phyloP scores from a whole-genome alignment of 352 stramenopile species.

The Stramenopiles sp. region DNA sequence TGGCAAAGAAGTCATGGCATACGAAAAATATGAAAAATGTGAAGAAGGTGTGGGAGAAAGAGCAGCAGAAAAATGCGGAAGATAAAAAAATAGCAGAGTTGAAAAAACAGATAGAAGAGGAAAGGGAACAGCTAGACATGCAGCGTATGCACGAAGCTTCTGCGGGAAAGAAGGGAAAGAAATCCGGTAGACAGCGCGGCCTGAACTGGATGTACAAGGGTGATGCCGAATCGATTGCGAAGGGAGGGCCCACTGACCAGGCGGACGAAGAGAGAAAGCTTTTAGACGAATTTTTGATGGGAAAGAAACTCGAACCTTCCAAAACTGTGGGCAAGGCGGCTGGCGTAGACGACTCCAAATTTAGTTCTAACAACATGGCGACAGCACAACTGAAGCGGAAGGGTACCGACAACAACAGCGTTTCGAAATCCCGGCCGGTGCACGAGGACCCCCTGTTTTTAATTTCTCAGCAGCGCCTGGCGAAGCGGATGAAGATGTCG shows the following conservation, averaged over 20 bases:
- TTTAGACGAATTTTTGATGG: no score
- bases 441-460: conserved; percentile 4
- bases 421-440: background rate
- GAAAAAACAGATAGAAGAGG: conserved; percentile 12
- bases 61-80: background rate
- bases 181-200: background rate
- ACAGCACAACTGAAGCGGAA: no score
- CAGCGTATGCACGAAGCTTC: background rate
- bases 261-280: no score
- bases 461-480: background rate
- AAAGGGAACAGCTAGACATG: background rate
- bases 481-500: no score
- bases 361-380: no score
- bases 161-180: background rate
- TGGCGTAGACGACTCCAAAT: no score
- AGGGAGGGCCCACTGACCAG: no score
- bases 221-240: no score
- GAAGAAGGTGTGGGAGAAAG: background rate
- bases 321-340: no score
- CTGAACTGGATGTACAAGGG: conserved; percentile 11
- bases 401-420: no score
- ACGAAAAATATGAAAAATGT: conserved; percentile 12
- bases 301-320: no score
- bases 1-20: conserved; percentile 7
- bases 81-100: conserved; percentile 11